Base-by-base conservation (phyloP, 768 basidiomycete genomes). In the Trametes cubensis region DNA sequence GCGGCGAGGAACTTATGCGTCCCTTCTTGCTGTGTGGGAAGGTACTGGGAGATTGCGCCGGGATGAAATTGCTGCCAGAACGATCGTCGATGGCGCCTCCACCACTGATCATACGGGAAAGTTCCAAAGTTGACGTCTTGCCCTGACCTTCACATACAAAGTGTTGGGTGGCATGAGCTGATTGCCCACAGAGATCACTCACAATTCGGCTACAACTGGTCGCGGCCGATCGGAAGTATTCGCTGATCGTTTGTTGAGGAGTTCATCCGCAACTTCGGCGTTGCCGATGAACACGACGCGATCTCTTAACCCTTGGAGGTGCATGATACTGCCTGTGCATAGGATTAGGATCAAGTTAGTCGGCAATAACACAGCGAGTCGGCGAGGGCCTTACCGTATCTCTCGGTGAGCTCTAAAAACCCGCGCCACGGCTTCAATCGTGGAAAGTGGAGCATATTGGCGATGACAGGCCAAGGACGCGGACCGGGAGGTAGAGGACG, bases 401-500 rank as follows among this genome's bases (percentile, higher is more conserved):
- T 38, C 4, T 3, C 10, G 15, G 45, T 40, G 11, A 61, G 23
- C 2, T 40, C n/a, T 4, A 21, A 5, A 15, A 55, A 61, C 20
- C 44, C 30, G 6, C 25, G 13, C 62, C 62, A 63, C 11, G 4
- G 51, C 4, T 61, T 38, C 11, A 53, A 41, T 28, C 60, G 21
- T 17, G 64, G 66, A 18, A 69, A 53, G 41, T 68, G 59, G 18
- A 67, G 28, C 6, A 69, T 34, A 45, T 69, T 72, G 7, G 70
- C 71, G 13, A 72, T 45, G 15, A 72, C 38, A 6, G 70, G 66
- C 44, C 41, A 48, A 6, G 61, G 54, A 38, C 64, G 63, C 34
- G 71, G 71, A 13, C 71, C 70, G 15, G 71, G 70, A 4, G 71
- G 71, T 15, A 54, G 39, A 41, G 20, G 52, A 21, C 6, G 21